Base-by-base conservation (phyloP, 257 asterid genomes). In the Solanum sitiens region DNA sequence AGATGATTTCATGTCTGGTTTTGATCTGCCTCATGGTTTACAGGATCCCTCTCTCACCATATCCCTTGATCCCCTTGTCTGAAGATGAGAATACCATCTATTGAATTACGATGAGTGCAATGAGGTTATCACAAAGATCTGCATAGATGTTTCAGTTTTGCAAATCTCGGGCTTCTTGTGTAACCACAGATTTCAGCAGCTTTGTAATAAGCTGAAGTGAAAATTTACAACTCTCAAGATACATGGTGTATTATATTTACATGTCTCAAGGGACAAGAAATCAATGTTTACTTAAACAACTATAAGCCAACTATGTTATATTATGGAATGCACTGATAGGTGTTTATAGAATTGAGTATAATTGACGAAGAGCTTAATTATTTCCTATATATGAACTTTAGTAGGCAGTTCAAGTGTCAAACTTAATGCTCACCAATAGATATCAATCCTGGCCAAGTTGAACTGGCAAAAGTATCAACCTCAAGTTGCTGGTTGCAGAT, bases 1-100 rank as follows among this genome's bases (percentile, higher is more conserved):
- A 21, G 96, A 93, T 86, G 94, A 96, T 86, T 92, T 94, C 92
- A 83, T 93, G 93, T 89, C 98, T 21, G 96, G 95, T 25, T 92
- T 92, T 85, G 92, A 94, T 86, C 12, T 91, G 40, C 93, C 93
- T 7, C 71, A 88, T 59, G 91, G 90, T 42, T 59, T 87, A 77
- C 91, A 85, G 72, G 95, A 90, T 89, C 89, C 94, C 53, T 89
- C 89, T 79, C 87, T 90, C 47, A 83, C 91, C 83, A 85, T 93
- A 70, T 89, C 94, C 25, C 90, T 92, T 67, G 87, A 92, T 89
- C 94, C 96, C 72, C 93, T 95, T 21, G 87, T 92, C 86, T 95
- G 90, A 89, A 89, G 53, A 86, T 11, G 42, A 37, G 65, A 50
- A 53, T 33, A 5, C 53, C 33, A 23, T 87, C 44, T 73, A 83